Base-by-base conservation (phyloP, 352 stramenopile species). In the Phytopythium ostracodes region DNA sequence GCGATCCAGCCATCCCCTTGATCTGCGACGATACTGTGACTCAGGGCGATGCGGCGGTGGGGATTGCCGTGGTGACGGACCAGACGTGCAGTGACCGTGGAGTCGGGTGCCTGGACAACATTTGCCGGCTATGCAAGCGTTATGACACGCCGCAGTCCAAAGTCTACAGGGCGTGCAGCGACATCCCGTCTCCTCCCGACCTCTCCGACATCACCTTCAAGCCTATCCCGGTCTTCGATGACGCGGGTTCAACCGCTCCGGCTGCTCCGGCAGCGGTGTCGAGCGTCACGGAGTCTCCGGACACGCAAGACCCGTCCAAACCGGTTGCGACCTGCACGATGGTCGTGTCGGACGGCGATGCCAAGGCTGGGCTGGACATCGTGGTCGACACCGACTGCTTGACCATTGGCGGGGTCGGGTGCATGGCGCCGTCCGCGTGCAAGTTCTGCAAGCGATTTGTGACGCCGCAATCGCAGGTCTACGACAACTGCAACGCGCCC, bases 71-170 rank as follows among this genome's bases (percentile, higher is more conserved):
- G 3, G 62, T 75, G 17, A 67, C 67, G 9, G 70, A 77, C 17
- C 63, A 73, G 9, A 64, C 66, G 14, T 77, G 70, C 38, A 65
- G 67, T 57, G 70, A 77, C 22, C 60, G 64, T 20, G 70, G 70
- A 20, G 59, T 75, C 25, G 70, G 70, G 15, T 77, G 70, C 40
- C 33, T 77, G 7, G 59, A 65, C 42, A 60, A 55, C 38, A 60
- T 61, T 35, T 77, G 70, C 33, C 67, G 70, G 31, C 64, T 71
- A 31, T 77, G 70, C 53, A 75, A 71, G 35, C 43, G 51, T 14
- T 66, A 68, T 17, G 64, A 72, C 15, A 71, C 70, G 17, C 22
- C 53, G 17, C 67, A 75, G 51, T 77, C 70, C 9, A 17, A 44
- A 35, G 57, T 49, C 14, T 76, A 65, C 53, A 56, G 62, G 54